Conservation (phyloP, 805 yeast genomes). For the Candida sakaeoensis region DNA sequence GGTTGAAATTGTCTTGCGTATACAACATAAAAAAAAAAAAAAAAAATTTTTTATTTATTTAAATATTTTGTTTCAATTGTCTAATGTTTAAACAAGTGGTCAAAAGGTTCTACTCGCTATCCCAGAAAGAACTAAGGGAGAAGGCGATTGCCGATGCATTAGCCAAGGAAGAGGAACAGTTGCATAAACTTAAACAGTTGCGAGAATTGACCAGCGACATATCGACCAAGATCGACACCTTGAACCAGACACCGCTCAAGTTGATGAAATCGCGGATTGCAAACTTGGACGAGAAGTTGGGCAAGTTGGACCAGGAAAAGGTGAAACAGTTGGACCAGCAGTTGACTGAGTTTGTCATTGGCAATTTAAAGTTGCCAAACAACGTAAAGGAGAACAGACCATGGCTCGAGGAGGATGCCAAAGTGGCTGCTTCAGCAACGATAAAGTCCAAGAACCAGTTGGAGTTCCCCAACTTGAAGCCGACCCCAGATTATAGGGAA, state of each 20-base stretch:
- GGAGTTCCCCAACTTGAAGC: slow-evolving; percentile 58
- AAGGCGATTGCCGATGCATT: slow-evolving; percentile 40
- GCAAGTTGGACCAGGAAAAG: slow-evolving; percentile 26
- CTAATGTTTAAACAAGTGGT: background rate
- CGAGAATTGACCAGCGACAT: slow-evolving; percentile 24
- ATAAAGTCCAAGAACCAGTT: slow-evolving; percentile 30
- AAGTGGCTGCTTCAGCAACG: slow-evolving; percentile 16
- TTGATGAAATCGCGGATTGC: slow-evolving; percentile 27
- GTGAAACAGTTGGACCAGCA: slow-evolving; percentile 39
- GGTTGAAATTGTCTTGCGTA: slow-evolving; percentile 9
- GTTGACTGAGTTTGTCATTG: slow-evolving; percentile 34
- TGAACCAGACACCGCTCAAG: slow-evolving; percentile 32
- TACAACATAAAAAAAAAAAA: slow-evolving; percentile 5
- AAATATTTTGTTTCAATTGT: no score
- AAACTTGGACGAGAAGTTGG: slow-evolving; percentile 28
- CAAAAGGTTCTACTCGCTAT: background rate
- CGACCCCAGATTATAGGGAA: slow-evolving; percentile 57
- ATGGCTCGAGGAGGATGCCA: slow-evolving; percentile 23
- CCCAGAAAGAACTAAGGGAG: slow-evolving; percentile 30
- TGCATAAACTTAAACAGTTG: slow-evolving; percentile 29
- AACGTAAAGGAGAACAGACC: slow-evolving; percentile 28
- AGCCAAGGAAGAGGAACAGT: slow-evolving; percentile 41
- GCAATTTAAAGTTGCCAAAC: slow-evolving; percentile 30
- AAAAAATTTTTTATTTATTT: slow-evolving; percentile 6
- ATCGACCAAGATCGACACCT: slow-evolving; percentile 23